Evolutionary conservation across 2,329 filamentous ascomycete genomes (phyloP), one percentile per base, ranked within the genome.

Genomic region (Fusarium oligoseptatum): DNA sequence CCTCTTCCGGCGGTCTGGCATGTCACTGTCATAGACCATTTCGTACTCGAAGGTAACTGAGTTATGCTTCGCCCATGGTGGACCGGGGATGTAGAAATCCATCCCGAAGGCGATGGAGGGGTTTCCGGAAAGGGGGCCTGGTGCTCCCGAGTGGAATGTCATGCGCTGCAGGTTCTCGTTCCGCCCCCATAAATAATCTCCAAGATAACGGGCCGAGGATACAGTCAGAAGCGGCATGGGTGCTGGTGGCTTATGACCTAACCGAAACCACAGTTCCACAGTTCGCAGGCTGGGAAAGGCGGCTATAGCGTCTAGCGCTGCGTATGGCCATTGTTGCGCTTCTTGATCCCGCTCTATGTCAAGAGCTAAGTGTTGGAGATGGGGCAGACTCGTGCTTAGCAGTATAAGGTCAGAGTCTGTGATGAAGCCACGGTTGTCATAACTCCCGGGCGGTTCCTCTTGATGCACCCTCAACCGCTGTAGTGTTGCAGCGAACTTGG

Each of bases 161-260:
- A 68, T 9, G 20, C 34, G 61, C 32, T 64, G 66, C n/a, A 68
- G 60, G 4, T 60, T 64, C 5, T 29, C n/a, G 27, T 68, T 68
- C 12, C 66, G 55, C 34, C 45, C 43, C 7, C 43, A 36, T 27
- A 68, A 34, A 12, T 68, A 55, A 43, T 22, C 17, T 36, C 62
- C 62, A 41, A 68, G 41, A 41, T 56, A 43, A 5, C 45, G 55
- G 4, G 61, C 60, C 12, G 66, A 55, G 15, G 60, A 48, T 12
- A 34, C 24, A 17, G 60, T 68, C n/a, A 68, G 60, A 43, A 41
- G 15, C 12, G 66, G 66, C 2, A 14, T 10, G 7, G 66, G 61
- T 37, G 60, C 60, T 5, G 56, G 55, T 27, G 22, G 6, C 15
- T 32, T 12, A 52, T 29, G 6, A 10, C 45, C 45, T 7, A 52